Evolutionary conservation across 768 basidiomycete species (phyloP), one percentile per base, ranked within the genome.

Genomic region (Gelatoporia subvermispora): DNA sequence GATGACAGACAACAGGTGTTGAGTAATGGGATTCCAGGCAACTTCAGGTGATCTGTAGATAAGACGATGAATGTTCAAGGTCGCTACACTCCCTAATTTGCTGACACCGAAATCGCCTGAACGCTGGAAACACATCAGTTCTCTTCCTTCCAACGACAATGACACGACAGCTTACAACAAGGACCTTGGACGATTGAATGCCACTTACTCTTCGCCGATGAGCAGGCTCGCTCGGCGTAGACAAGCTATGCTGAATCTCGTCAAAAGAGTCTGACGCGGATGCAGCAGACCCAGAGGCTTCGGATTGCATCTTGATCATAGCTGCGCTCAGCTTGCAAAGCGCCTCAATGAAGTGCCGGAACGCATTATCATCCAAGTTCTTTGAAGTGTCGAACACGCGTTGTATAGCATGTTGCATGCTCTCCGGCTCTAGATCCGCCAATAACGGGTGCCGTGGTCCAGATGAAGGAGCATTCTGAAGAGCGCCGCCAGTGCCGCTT

Each of bases 91-190:
- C 8, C 92, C 88, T 20, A 97, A 70, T 60, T 90, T 91, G 50
- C 79, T 79, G 48, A 97, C 84, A n/a, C 92, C 90, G 69, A 96
- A 98, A 54, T 99, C 95, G 0, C 89, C 90, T 0, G 87, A 78
- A n/a, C 88, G 78, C 88, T 93, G 50, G 20, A n/a, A 24, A 51
- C 40, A 25, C 36, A 35, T 9, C 9, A 13, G 15, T 13, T 18
- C n/a, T n/a, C 13, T 5, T 7, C 50, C 51, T 38, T 31, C 48
- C 25, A 15, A 28, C n/a, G 38, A 37, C 25, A 28, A 41, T 38
- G 8, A n/a, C 18, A 37, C 18, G 18, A 48, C 46, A 43, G 23
- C 34, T 36, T 71, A 86, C 59, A 53, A 90, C 88, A 70, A 88
- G 67, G 2, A 85, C 85, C 42, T 82, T 79, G 0, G 88, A 85